These are phyloP conservation scores for Blastobotrys niveus DNA, from an alignment of 1,139 yeast species.

Conservation along the genomic window DNA sequence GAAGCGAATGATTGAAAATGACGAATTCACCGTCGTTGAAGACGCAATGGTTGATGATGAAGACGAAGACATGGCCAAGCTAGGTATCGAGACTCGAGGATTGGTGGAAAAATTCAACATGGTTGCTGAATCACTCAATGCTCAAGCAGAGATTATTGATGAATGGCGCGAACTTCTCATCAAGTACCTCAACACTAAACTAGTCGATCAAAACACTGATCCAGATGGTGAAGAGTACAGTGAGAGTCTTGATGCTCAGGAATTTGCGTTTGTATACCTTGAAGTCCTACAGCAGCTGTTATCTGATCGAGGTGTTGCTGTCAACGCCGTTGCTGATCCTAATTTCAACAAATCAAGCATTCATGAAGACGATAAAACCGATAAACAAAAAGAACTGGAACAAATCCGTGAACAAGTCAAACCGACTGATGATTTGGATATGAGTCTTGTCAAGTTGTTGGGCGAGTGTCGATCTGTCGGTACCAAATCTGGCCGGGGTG, in stretches of 20 bases:
- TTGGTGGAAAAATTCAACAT: conserved; percentile 21
- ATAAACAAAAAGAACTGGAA: conserved; percentile 10
- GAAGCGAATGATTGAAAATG: conserved; percentile 15
- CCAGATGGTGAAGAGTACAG: conserved; percentile 79
- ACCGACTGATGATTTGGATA: conserved; percentile 3
- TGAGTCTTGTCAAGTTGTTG: background rate
- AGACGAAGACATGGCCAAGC: conserved; percentile 19
- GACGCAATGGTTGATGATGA: conserved; percentile 22
- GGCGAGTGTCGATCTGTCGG: background rate
- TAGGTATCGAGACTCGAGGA: conserved; percentile 25
- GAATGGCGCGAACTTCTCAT: conserved; percentile 48
- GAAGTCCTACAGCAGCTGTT: conserved; percentile 54
- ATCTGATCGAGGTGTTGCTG: conserved; percentile 49
- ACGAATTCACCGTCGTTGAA: conserved; percentile 26
- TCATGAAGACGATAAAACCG: conserved; percentile 10
- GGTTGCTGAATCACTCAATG: conserved; percentile 40
- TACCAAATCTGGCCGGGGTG: background rate
- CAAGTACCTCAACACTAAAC: conserved; percentile 43
- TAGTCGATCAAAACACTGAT: conserved; percentile 40
- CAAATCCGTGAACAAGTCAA: conserved; percentile 7
- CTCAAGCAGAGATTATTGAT: conserved; percentile 54
- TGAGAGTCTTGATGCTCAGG: conserved; percentile 67
- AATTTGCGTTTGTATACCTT: conserved; percentile 56
- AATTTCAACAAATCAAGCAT: conserved; percentile 15
- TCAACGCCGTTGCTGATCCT: conserved; percentile 35